These are phyloP conservation scores for Heracleum sosnowskyi DNA, from an alignment of 129 eudicot species.

Conservation along the genomic window DNA sequence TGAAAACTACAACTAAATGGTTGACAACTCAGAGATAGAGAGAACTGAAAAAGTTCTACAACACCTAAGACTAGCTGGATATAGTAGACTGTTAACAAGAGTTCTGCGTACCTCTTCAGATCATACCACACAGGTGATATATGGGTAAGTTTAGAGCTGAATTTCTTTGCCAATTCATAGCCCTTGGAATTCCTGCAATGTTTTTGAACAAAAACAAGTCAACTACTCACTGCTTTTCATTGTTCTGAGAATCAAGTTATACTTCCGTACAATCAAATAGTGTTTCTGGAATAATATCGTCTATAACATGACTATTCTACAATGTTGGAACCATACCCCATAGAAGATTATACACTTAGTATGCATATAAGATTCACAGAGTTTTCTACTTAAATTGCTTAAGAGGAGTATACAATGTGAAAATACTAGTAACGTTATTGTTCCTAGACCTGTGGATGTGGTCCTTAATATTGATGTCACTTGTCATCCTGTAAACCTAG, in stretches of 20 bases:
- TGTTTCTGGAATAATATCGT: neutral
- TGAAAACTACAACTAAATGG: neutral
- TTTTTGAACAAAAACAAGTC: neutral
- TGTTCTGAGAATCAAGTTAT: neutral
- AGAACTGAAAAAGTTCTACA: neutral
- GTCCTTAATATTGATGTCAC: too few species aligned
- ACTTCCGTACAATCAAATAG: neutral
- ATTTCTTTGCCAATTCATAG: constrained; percentile 71
- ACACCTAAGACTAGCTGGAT: neutral
- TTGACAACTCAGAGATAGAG: neutral
- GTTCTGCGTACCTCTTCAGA: constrained; percentile 57
- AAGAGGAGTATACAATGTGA: neutral
- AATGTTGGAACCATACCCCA: neutral
- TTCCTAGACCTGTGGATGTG: neutral
- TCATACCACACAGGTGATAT: constrained; percentile 97
- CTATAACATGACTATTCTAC: neutral
- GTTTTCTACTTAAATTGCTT: neutral
- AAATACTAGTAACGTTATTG: neutral
- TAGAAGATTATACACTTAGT: neutral
- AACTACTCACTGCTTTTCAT: constrained; percentile 5
- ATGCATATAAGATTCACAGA: neutral
- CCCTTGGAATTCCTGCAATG: constrained; percentile 84
- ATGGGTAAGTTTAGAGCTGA: constrained; percentile 72
- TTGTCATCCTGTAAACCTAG: too few species aligned
- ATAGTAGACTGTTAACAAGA: constrained; percentile 5